Base-by-base conservation (phyloP, 306 rosid genomes). In the Cajanus cajan region DNA sequence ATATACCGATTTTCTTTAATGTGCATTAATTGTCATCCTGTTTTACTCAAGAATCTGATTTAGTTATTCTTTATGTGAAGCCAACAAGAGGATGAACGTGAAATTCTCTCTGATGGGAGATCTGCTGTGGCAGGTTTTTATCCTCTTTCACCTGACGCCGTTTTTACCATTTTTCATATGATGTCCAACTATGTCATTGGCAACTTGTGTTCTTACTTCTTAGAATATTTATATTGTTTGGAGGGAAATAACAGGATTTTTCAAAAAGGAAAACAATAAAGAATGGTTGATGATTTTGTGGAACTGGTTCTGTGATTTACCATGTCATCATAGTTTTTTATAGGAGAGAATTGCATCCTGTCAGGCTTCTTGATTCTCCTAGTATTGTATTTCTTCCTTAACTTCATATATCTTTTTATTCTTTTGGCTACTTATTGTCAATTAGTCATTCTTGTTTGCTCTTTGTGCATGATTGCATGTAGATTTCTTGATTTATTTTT, bases 101-200 rank as follows among this genome's bases (percentile, higher is more conserved):
- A 84, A 80, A 80, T 78, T 83, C 67, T 81, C 28, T 78, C 86
- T 0, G 86, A 87, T 11, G 88, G 84, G 69, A 73, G 76, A 68
- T 83, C 94, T 68, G 77, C 94, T 2, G 89, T 94, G 6, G 73
- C 97, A 89, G 98, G 98, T 94, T 86, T 77, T 28, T 68, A 57
- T 16, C 40, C 71, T 82, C 85, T 74, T 84, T 72, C 83, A 28
- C 55, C 44, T 73, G 41, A 8, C 75, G 68, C 75, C 8, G 41
- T 5, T 75, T 85, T 73, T 66, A 5, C 14, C 58, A 10, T 54
- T 69, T 54, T 68, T 21, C 12, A 21, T 22, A 33, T 25, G 22
- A 24, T 71, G 64, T 80, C 31, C 24, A 63, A 59, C 9, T 24
- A 31, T 28, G 58, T 71, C 12, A 31, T 66, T 8, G 47, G 11